Conservation (phyloP, 805 yeast genomes). For the Kregervanrija delftensis region DNA sequence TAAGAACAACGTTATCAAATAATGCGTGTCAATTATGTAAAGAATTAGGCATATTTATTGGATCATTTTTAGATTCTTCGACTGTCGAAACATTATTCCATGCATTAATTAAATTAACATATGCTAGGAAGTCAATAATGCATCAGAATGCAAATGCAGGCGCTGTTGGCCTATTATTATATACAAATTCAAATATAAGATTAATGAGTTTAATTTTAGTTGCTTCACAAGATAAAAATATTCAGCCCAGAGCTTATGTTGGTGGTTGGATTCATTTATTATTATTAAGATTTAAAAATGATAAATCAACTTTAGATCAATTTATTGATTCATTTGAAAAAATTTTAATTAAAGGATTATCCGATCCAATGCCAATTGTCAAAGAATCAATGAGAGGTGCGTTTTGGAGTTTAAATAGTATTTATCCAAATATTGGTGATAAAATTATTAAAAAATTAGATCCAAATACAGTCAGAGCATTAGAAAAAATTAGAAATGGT, state of each 20-base stretch:
- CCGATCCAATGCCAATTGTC: constrained; percentile 76
- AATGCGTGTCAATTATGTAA: constrained; percentile 73
- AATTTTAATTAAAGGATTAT: constrained; percentile 51
- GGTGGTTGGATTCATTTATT: constrained; percentile 64
- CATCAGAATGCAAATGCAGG: constrained; percentile 51
- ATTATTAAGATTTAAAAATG: constrained; percentile 42
- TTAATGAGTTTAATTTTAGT: constrained; percentile 41
- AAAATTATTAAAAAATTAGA: constrained; percentile 33
- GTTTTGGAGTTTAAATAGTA: constrained; percentile 60
- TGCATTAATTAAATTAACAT: constrained; percentile 44
- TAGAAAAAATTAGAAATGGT: constrained; percentile 44
- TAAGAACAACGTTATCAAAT: constrained; percentile 76
- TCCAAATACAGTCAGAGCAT: constrained; percentile 43
- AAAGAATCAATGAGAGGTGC: constrained; percentile 68
- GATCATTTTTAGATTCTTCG: constrained; percentile 33
- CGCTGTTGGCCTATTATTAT: constrained; percentile 46
- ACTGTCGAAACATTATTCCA: constrained; percentile 44
- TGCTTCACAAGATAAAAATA: constrained; percentile 62
- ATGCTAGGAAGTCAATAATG: constrained; percentile 59
- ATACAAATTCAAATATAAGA: constrained; percentile 48
- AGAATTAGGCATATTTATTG: constrained; percentile 47
- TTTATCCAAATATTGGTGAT: constrained; percentile 49
- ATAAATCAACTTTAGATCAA: constrained; percentile 23
- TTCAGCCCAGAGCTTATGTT: constrained; percentile 62
- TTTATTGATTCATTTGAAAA: constrained; percentile 40